phyloP scores from a whole-genome alignment of 2,329 filamentous ascomycete genomes.

The Pseudogymnoascus sp. region DNA sequence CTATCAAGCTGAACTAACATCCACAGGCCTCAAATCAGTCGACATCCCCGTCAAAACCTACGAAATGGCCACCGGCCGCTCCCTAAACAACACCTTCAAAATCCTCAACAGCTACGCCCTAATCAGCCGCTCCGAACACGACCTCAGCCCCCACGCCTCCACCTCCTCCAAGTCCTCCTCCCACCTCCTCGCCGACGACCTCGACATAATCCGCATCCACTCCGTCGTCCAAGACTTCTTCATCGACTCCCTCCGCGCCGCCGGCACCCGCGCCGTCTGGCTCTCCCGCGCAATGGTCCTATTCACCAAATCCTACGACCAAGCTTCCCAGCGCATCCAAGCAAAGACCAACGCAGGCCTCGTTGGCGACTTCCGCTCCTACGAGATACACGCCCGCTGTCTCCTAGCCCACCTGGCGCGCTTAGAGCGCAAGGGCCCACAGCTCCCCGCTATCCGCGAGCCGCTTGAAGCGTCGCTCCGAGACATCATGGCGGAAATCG shows the following conservation, averaged over 20 bases:
- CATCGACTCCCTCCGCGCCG: constrained; percentile 36
- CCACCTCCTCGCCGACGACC: constrained; percentile 37
- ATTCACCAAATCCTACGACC: constrained; percentile 43
- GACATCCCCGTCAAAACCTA: constrained; percentile 42
- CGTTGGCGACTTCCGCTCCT: constrained; percentile 46
- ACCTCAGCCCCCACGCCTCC: constrained; percentile 26
- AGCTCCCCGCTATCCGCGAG: constrained; percentile 27
- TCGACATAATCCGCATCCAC: constrained; percentile 46
- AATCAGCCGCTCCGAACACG: constrained; percentile 43
- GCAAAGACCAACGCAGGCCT: constrained; percentile 36
- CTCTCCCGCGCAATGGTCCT: constrained; percentile 41
- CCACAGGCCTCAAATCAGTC: constrained; percentile 37
- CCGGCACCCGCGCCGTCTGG: constrained; percentile 40
- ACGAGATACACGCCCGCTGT: constrained; percentile 44
- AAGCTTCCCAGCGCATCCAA: constrained; percentile 38
- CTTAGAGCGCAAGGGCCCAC: constrained; percentile 30
- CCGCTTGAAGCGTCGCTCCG: constrained; percentile 33
- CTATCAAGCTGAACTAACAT: constrained; percentile 7
- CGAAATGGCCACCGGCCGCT: constrained; percentile 27
- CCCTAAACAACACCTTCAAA: constrained; percentile 41
- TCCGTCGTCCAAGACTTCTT: constrained; percentile 48
- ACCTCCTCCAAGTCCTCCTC: constrained; percentile 27
- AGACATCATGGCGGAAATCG: constrained; percentile 37
- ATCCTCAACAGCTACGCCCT: constrained; percentile 46
- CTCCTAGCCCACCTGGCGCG: constrained; percentile 38